Conservation (phyloP, 306 rosid species). For the Vachellia collinsii region DNA sequence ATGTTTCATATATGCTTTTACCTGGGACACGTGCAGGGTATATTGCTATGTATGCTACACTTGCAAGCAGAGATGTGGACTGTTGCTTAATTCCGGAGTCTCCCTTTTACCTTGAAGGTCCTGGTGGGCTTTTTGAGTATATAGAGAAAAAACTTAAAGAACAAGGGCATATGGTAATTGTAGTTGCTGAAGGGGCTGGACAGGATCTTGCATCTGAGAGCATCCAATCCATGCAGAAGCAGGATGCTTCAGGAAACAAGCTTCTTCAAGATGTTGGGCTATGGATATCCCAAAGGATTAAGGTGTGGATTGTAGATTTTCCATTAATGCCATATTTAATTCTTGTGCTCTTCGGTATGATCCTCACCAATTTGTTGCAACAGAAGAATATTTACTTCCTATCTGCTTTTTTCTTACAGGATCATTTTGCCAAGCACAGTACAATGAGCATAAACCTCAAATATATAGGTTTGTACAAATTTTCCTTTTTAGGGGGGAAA, state of each 20-base stretch:
- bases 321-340: background rate
- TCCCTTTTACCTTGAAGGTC: slow-evolving; percentile 89
- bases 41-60: slow-evolving; percentile 95
- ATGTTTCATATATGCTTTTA: slow-evolving; percentile 8
- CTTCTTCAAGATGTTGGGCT: slow-evolving; percentile 94
- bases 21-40: slow-evolving; percentile 66
- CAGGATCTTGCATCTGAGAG: slow-evolving; percentile 80
- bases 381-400: background rate
- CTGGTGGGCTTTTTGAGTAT: slow-evolving; percentile 88
- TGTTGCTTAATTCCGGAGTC: slow-evolving; percentile 98
- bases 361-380: background rate
- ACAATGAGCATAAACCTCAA: slow-evolving; percentile 74
- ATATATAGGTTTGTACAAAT: slow-evolving; percentile 72
- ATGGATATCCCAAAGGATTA: slow-evolving; percentile 86
- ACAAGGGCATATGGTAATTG: slow-evolving; percentile 93
- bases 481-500: background rate
- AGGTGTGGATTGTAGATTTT: slow-evolving; percentile 52
- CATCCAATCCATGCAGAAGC: slow-evolving; percentile 47
- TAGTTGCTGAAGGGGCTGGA: slow-evolving; percentile 97
- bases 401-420: slow-evolving; percentile 55
- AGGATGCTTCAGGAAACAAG: slow-evolving; percentile 97
- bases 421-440: slow-evolving; percentile 53
- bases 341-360: slow-evolving; percentile 2
- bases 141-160: slow-evolving; percentile 75
- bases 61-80: slow-evolving; percentile 96